Evolutionary conservation across 2,329 filamentous ascomycete genomes (phyloP), one percentile per base, ranked within the genome.

Genomic region (Clonostachys rhizophaga): DNA sequence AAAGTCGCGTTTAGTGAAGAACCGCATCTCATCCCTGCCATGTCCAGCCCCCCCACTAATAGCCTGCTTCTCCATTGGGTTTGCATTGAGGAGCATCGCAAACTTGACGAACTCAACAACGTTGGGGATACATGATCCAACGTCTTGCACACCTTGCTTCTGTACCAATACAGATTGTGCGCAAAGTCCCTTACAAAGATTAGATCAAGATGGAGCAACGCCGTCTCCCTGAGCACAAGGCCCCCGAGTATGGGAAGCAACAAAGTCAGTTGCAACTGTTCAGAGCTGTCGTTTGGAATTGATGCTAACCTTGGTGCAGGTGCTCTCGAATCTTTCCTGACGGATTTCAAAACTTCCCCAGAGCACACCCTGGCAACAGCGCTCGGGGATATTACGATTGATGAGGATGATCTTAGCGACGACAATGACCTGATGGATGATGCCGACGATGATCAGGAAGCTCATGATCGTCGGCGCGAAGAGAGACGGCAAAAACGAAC

Each of bases 391-490:
- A 83, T 99, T 58, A 87, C 87, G 60, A 87, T 99, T 54, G 87
- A 91, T 64, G 91, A 90, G 61, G 87, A 95, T 68, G 87, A 87
- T 56, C 78, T 89, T 40, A 91, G 86, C 67, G 91, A 96, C 60
- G 90, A 96, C 59, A 89, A 96, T 65, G 91, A 96, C 60, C 89
- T 95, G 62, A 90, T 95, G 83, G 89, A 95, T 63, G 87, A 91
- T 57, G 24, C 8, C 24, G 80, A 83, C 51, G 85, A 89, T 52
- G 50, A 48, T 17, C 44, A 52, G 24, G 20, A 45, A 6, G 81
- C 82, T 46, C 74, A 74, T 16, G 71, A 74, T 50, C 71, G 64
- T 51, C 76, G 73, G 18, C 74, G 68, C 45, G 70, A 71, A 54
- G 69, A 78, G 43, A 75, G 69, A 62, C 72, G 71, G 55, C 71